Conservation (phyloP, 371 early-diverging fungal species). For the Apophysomyces trapeziformis region DNA sequence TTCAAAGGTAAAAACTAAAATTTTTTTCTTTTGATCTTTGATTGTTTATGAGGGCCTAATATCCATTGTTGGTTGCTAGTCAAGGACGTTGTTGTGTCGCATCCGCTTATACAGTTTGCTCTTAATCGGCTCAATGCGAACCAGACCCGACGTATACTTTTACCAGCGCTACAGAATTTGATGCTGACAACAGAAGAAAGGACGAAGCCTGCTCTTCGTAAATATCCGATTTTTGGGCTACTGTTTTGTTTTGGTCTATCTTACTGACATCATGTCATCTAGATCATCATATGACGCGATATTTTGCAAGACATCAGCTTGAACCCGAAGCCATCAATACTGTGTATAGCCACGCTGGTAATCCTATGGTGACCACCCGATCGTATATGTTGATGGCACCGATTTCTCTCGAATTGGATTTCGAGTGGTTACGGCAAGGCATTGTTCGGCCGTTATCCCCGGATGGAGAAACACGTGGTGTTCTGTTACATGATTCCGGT, state of each 20-base stretch:
- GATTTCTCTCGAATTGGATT: constrained; percentile 63
- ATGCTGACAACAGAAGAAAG: constrained; percentile 75
- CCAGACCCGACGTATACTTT: constrained; percentile 40
- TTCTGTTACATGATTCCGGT: constrained; percentile 80
- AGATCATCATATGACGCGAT: constrained; percentile 44
- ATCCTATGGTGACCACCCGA: constrained; percentile 78
- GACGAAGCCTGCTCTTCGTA: constrained; percentile 58
- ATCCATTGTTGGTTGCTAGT: constrained; percentile 26
- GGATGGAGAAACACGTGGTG: constrained; percentile 50
- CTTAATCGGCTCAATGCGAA: constrained; percentile 44
- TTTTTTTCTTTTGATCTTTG: not conserved
- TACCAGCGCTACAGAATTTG: constrained; percentile 68
- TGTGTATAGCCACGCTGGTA: constrained; percentile 71
- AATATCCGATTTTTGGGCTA: constrained; percentile 16
- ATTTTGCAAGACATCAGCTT: constrained; percentile 58
- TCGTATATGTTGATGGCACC: constrained; percentile 75
- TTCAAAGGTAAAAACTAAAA: constrained; percentile 41
- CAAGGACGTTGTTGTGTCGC: constrained; percentile 69
- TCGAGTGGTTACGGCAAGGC: constrained; percentile 66
- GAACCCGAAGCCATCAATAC: constrained; percentile 66
- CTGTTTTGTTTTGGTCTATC: too few relatives aligned
- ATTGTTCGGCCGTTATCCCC: constrained; percentile 57
- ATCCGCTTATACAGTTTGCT: constrained; percentile 73
- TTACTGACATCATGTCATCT: constrained; percentile 12
- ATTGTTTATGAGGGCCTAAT: not conserved